Base-by-base conservation (phyloP, 768 basidiomycete species). In the Trametes sanguinea region DNA sequence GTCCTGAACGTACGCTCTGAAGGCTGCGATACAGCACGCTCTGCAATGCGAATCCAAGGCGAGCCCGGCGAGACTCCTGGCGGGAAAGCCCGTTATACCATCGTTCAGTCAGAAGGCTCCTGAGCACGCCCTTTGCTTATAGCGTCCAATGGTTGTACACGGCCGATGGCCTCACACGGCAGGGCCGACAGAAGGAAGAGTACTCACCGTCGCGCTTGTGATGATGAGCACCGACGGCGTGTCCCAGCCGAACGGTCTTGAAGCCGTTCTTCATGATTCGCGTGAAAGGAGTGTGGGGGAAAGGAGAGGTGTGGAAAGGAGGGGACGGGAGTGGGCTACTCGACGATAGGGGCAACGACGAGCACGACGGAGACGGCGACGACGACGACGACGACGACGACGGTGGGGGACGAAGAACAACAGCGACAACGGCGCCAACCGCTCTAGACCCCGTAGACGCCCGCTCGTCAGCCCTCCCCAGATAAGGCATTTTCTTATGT, bases 151-250 rank as follows among this genome's bases (percentile, higher is more conserved):
- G 22, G 22, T 22, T 22, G 22, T 22, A 22, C 22, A 22, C 22
- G 22, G 22, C 22, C 22, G 22, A 22, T 22, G 22, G 22, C 22
- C 22, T 22, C 22, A 22, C 22, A 22, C 22, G 22, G 22, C 22
- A 22, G 22, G 22, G 22, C 22, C 22, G 14, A 52, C 4, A 16
- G 5, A 11, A 27, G 11, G 37, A 8, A 47, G n/a, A 32, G 14
- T n/a, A 48, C 61, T 60, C 45, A 67, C 65, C 53, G 58, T 67
- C 65, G 30, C 65, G 62, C 48, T 66, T 66, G 54, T 51, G 57
- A 11, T 63, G 51, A 32, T 61, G 60, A 27, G 35, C 55, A 22
- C 45, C 60, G 16, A 40, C 57, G 48, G 56, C 55, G 45, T 67
- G 65, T 11, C 65, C 65, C 9, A 61, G 44, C 11, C 65, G 60